Percentiles rank a stretch among this genome's conserved stretches.
These are phyloP conservation scores for Pisolithus thermaeus DNA, from an alignment of 1,284 basidiomycete species.

Conservation along the genomic window DNA sequence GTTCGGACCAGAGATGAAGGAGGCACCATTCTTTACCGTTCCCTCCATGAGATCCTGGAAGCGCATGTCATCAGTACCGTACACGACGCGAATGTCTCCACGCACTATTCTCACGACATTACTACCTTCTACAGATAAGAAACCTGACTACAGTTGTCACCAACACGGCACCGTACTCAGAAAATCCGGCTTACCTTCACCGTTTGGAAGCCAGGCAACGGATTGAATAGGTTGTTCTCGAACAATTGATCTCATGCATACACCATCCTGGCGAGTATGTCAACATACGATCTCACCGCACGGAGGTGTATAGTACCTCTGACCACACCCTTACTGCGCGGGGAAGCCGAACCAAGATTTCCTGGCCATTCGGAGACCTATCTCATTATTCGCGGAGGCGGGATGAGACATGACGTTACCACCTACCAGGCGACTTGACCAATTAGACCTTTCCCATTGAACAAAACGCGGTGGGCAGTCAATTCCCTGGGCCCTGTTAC, in stretches of 20 bases:
- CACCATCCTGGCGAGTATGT: slow-evolving; percentile 44
- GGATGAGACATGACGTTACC: background rate
- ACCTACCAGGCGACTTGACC: slow-evolving; percentile 67
- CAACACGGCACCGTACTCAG: background rate
- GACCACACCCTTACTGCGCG: background rate
- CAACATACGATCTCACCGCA: background rate
- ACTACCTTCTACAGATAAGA: background rate
- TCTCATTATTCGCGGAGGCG: background rate
- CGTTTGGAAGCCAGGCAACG: slow-evolving; percentile 58
- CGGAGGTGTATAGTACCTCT: too few relatives aligned
- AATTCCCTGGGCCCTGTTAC: slow-evolving; percentile 29
- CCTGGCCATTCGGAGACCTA: background rate
- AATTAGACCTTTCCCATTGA: slow-evolving; percentile 61
- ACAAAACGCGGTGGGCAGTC: slow-evolving; percentile 37
- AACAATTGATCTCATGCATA: slow-evolving; percentile 60
- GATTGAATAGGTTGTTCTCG: slow-evolving; percentile 53
- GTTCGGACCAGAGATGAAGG: background rate
- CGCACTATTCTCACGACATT: background rate
- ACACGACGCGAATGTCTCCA: background rate
- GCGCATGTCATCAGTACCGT: background rate
- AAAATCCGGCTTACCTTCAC: slow-evolving; percentile 38
- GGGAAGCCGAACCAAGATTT: background rate
- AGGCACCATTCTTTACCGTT: background rate
- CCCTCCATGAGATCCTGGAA: background rate
- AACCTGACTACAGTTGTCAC: background rate